Percentiles rank a stretch among this genome's conserved stretches.
Conservation (phyloP, 768 basidiomycete species). For the Collybia nuda region DNA sequence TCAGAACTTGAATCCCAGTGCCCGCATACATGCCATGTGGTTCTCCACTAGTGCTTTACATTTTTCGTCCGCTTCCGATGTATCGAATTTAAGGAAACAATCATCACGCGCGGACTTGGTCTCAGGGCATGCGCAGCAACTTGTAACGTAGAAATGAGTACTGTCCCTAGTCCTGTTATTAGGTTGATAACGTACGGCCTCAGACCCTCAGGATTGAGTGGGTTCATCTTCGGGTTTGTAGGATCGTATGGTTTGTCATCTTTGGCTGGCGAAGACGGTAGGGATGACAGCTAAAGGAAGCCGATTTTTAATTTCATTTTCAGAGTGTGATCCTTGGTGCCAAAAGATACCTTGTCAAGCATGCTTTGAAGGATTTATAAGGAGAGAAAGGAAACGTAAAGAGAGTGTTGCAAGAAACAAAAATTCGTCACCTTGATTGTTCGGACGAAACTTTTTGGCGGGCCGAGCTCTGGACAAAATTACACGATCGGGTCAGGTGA, state of each 20-base stretch:
- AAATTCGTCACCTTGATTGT: too few species aligned
- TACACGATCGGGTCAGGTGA: too few species aligned
- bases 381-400: too few species aligned
- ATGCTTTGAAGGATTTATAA: conserved; percentile 20
- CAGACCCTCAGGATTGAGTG: conserved; percentile 89
- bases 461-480: too few species aligned
- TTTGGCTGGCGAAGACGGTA: conserved; percentile 33
- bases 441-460: too few species aligned
- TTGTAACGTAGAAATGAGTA: conserved; percentile 26
- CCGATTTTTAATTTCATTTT: not conserved
- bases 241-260: conserved; percentile 58
- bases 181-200: conserved; percentile 72
- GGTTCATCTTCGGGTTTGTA: conserved; percentile 79
- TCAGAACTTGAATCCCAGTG: conserved; percentile 84
- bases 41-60: conserved; percentile 79
- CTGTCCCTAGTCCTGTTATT: not conserved
- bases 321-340: not conserved
- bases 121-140: conserved; percentile 95
- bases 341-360: conserved; percentile 42
- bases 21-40: conserved; percentile 90
- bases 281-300: conserved; percentile 43
- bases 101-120: conserved; percentile 92
- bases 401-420: too few species aligned
- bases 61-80: conserved; percentile 65
- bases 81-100: conserved; percentile 82